Conservation (phyloP, 2,329 filamentous ascomycete species). For the Claviceps sp. region DNA sequence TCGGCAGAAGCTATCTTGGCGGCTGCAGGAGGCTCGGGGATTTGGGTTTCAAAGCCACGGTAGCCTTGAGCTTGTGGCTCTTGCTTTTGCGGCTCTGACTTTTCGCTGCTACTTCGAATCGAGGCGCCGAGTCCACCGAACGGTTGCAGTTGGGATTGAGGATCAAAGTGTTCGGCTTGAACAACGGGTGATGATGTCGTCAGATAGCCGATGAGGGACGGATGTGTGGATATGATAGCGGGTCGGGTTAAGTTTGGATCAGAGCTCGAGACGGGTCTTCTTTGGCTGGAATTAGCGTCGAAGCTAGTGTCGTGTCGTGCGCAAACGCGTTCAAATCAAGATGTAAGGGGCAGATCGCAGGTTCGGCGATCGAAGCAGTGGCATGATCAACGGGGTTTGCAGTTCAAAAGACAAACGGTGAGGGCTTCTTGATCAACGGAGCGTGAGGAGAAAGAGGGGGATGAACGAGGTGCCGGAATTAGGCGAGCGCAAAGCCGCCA, state of each 20-base stretch:
- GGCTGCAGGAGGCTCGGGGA: conserved; percentile 17
- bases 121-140: conserved; percentile 32
- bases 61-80: neutral
- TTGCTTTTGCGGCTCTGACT: conserved; percentile 3
- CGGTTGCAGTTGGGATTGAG: conserved; percentile 18
- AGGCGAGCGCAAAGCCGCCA: neutral
- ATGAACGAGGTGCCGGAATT: neutral
- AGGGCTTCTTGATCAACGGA: neutral
- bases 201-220: conserved; percentile 53
- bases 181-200: conserved; percentile 57
- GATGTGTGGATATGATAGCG: conserved; percentile 33
- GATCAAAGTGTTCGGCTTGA: conserved; percentile 36
- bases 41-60: conserved; percentile 2
- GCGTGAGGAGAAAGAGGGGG: too few species aligned
- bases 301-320: neutral
- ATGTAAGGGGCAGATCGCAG: neutral
- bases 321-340: neutral
- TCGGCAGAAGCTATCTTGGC: conserved; percentile 17
- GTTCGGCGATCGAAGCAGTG: neutral
- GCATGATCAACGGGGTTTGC: neutral
- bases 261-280: conserved; percentile 12
- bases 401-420: neutral
- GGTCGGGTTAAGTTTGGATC: conserved; percentile 15
- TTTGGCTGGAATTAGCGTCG: neutral
- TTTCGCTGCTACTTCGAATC: conserved; percentile 51